Evolutionary conservation across 2,329 filamentous ascomycete species (phyloP).

Genomic region (Knufia petricola): DNA sequence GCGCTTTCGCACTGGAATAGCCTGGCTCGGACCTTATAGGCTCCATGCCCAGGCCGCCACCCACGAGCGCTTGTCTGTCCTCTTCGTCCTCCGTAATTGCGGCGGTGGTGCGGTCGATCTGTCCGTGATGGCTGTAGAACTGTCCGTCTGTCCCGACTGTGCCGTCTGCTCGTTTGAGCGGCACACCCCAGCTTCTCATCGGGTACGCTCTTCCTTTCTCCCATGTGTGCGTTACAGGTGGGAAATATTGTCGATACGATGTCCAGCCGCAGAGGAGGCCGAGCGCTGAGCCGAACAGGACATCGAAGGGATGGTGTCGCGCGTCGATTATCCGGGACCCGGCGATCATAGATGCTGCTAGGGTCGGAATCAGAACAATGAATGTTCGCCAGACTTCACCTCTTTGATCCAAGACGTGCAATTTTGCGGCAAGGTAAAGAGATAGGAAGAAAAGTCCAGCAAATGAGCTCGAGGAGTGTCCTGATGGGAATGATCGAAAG

Average conservation of each 20-base stretch:
- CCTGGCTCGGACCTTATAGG: slow-evolving; percentile 1
- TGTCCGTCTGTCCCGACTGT: slow-evolving; percentile 10
- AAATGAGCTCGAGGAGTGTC: slow-evolving; percentile 44
- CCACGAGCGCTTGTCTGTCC: slow-evolving; percentile 8
- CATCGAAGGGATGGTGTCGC: slow-evolving; percentile 52
- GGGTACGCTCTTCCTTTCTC: slow-evolving; percentile 50
- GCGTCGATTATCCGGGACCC: slow-evolving; percentile 53
- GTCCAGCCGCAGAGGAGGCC: slow-evolving; percentile 44
- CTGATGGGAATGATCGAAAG: slow-evolving; percentile 21
- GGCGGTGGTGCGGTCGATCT: slow-evolving; percentile 11
- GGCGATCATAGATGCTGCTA: slow-evolving; percentile 47
- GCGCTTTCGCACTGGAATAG: slow-evolving; percentile 4
- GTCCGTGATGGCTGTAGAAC: slow-evolving; percentile 11
- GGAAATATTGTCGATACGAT: slow-evolving; percentile 52
- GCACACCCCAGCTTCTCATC: slow-evolving; percentile 47
- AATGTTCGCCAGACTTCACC: slow-evolving; percentile 53
- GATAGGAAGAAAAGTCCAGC: slow-evolving; percentile 52
- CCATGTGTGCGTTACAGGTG: slow-evolving; percentile 45
- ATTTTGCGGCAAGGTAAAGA: slow-evolving; percentile 49
- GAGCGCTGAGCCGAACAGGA: slow-evolving; percentile 45
- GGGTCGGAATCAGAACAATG: slow-evolving; percentile 43
- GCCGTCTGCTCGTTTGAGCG: slow-evolving; percentile 12
- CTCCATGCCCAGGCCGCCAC: slow-evolving; percentile 6
- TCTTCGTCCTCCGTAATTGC: slow-evolving; percentile 12
- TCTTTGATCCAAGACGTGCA: slow-evolving; percentile 50